A percentile compares a stretch with the other conserved stretches of the same genome.
phyloP scores from a whole-genome alignment of 1,139 yeast genomes.

The Yamadazyma dushanensis region DNA sequence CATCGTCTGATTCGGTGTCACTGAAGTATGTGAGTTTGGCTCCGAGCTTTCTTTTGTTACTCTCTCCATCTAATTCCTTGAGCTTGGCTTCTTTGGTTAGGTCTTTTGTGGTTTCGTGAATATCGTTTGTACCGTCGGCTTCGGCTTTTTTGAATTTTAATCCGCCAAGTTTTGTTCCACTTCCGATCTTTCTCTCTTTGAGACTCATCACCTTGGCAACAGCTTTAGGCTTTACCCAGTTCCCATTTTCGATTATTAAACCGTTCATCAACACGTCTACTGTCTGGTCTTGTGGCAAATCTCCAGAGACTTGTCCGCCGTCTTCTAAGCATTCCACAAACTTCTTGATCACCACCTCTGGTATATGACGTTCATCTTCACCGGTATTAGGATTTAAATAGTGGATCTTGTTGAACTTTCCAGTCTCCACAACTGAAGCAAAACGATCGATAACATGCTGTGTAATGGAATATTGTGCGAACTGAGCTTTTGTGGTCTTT shows the following conservation, averaged over 20 bases:
- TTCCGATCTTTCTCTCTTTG: slow-evolving; percentile 23
- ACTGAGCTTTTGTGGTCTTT: slow-evolving; percentile 8
- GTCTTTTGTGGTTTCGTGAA: no score
- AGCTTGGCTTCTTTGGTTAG: background rate
- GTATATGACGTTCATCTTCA: slow-evolving; percentile 36
- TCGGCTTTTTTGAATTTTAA: slow-evolving; percentile 1
- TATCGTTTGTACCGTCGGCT: no score
- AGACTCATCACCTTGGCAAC: slow-evolving; percentile 26
- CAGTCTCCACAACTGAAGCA: slow-evolving; percentile 54
- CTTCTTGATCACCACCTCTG: slow-evolving; percentile 36
- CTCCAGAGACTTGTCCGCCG: slow-evolving; percentile 56
- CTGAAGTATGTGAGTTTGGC: slow-evolving; percentile 55
- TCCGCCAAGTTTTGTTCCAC: no score
- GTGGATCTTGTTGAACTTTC: slow-evolving; percentile 48
- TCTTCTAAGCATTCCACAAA: slow-evolving; percentile 11
- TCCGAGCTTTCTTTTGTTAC: slow-evolving; percentile 43
- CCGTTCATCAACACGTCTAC: slow-evolving; percentile 67
- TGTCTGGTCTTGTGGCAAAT: slow-evolving; percentile 48
- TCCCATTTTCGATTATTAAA: slow-evolving; percentile 42
- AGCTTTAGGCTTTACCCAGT: slow-evolving; percentile 49
- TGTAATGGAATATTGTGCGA: slow-evolving; percentile 25
- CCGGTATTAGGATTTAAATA: slow-evolving; percentile 61
- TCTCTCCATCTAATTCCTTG: background rate
- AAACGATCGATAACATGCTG: slow-evolving; percentile 76
- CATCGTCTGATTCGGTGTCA: slow-evolving; percentile 44